Conservation (phyloP, 2,329 filamentous ascomycete species). For the Aspergillus intermedius region DNA sequence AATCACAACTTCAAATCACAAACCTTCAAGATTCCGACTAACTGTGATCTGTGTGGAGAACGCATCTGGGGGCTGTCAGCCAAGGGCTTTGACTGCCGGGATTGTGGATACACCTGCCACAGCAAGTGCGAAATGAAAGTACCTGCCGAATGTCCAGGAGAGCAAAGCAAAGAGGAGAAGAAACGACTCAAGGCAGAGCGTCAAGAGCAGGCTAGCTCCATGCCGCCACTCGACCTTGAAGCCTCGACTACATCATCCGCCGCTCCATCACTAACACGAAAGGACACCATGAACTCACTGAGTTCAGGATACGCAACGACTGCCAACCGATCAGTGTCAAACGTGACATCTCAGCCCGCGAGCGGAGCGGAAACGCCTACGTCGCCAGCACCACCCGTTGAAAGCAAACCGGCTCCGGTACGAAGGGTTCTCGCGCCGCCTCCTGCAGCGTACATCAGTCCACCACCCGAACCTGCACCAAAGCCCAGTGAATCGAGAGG, state of each 20-base stretch:
- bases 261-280: constrained; percentile 60
- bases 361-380: constrained; percentile 39
- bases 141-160: constrained; percentile 88
- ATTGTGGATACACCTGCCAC: constrained; percentile 97
- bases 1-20: constrained; percentile 99
- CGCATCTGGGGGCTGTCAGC: constrained; percentile 95
- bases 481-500: constrained; percentile 56
- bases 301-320: constrained; percentile 82
- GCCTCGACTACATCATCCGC: constrained; percentile 46
- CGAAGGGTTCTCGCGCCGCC: constrained; percentile 82
- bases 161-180: constrained; percentile 87
- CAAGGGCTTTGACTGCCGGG: constrained; percentile 91
- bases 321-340: constrained; percentile 68
- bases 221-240: constrained; percentile 32
- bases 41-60: constrained; percentile 94
- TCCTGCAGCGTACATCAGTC: constrained; percentile 69
- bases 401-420: constrained; percentile 41
- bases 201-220: constrained; percentile 67
- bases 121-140: constrained; percentile 99
- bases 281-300: constrained; percentile 83
- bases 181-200: constrained; percentile 86
- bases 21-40: constrained; percentile 98
- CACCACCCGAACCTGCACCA: constrained; percentile 48
- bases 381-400: constrained; percentile 14
- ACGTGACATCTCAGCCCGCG: constrained; percentile 46